phyloP scores from a whole-genome alignment of 768 basidiomycete genomes.

The Mycena polygramma region DNA sequence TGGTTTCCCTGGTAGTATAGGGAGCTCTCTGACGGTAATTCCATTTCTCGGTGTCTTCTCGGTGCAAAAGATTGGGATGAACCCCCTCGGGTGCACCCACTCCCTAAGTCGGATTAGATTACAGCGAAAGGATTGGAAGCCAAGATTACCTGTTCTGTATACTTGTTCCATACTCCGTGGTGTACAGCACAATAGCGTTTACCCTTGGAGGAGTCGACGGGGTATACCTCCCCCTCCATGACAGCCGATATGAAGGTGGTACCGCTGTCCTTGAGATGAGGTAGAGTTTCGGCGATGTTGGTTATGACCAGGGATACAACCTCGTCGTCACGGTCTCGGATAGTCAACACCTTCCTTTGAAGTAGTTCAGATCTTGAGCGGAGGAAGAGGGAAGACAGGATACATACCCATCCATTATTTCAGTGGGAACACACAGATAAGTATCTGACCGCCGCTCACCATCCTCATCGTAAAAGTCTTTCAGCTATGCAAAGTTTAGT shows the following conservation, averaged over 20 bases:
- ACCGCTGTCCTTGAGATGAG: not conserved
- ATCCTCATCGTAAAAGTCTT: too few species aligned
- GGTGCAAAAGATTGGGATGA: not conserved
- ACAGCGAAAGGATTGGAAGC: not conserved
- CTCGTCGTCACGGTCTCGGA: not conserved
- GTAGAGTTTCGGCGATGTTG: not conserved
- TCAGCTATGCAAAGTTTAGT: too few species aligned
- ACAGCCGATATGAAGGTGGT: not conserved
- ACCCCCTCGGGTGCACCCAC: not conserved
- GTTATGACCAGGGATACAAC: not conserved
- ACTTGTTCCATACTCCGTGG: not conserved
- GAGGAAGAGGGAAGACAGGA: not conserved
- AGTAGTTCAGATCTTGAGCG: not conserved
- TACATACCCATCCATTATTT: constrained; percentile 12
- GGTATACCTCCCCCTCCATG: constrained; percentile 6
- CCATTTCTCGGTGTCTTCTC: not conserved
- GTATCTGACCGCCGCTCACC: not conserved
- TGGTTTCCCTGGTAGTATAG: not conserved
- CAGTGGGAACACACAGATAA: not conserved
- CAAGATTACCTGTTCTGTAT: not conserved
- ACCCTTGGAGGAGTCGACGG: not conserved
- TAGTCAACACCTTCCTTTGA: constrained; percentile 9
- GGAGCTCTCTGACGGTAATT: not conserved
- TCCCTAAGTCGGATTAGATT: not conserved
- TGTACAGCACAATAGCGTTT: not conserved